Base-by-base conservation (phyloP, 768 basidiomycete genomes). In the Mrakia hoshinonis region DNA sequence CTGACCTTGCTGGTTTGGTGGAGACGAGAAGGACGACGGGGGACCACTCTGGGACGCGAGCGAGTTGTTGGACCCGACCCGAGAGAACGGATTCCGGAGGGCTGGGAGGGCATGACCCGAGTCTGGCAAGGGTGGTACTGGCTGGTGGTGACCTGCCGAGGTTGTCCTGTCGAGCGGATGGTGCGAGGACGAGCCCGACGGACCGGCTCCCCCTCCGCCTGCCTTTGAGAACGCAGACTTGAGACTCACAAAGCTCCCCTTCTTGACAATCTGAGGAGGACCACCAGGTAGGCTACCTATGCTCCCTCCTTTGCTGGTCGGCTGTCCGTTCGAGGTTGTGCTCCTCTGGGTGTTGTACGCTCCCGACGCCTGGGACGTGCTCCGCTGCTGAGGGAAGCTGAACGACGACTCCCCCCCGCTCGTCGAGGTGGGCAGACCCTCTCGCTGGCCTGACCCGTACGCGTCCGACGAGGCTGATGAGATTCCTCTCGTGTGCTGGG, bases 21-120 rank as follows among this genome's bases (percentile, higher is more conserved):
- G 9, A 6, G 15, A 31, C 31, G 31, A 22, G 58, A 61, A 61
- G 58, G 58, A 61, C 31, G 58, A 61, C 31, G 58, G 58, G 18
- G 58, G 58, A 61, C 58, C 58, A 31, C n/a, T 61, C 31, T 61
- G 31, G 4, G 64, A 49, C 18, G 64, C 47, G 31, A 47, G 43
- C 43, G 46, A 48, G 29, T 26, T 31, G 29, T n/a, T 20, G 24
- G 64, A 66, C 18, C 77, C 77, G 31, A 74, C 73, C 20, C 76
- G 60, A 0, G 75, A 76, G 65, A 78, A 79, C 0, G 78, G 78
- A 67, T 79, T 79, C 26, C 75, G 73, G 1, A 79, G 74, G 4
- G 76, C 76, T 49, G 78, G 78, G 62, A 77, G 77, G 15, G 75
- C 65, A 31, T 69, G 70, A 48, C 65, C 73, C 5, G 64, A 36